Base-by-base conservation (phyloP, 176 grass and related monocot genomes). In the Bromus sterilis region DNA sequence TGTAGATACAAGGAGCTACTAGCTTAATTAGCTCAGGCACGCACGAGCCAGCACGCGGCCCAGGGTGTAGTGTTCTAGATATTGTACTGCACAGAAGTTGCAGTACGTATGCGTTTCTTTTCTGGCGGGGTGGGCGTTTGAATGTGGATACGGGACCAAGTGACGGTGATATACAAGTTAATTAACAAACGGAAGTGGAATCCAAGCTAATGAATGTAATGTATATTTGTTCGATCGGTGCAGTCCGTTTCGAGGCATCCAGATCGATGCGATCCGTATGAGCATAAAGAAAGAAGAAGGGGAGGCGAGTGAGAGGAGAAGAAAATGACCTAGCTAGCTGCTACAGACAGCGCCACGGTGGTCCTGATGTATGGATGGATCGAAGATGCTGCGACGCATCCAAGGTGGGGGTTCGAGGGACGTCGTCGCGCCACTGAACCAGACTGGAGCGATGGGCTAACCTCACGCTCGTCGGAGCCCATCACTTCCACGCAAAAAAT, bases 401-500 rank as follows among this genome's bases (percentile, higher is more conserved):
- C 85, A 76, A 81, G 31, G 31, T n/a, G 9, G 28, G 24, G n/a
- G 42, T n/a, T 1, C 1, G 55, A 53, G 36, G 14, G 36, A 18
- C 10, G 85, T 76, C 58, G 56, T 59, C 44, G 77, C 66, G 49
- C 24, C 30, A 12, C 41, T 48, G 40, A 42, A 4, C 13, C 63
- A 80, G 58, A 66, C 68, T 33, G 43, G 48, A 82, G 39, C 30
- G 20, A 60, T 36, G 46, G 70, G 18, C 46, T 70, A 65, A 4
- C 30, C 40, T 34, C 41, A 1, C 74, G 29, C 82, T 13, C 18
- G 35, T 43, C 64, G 65, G 55, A 87, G 64, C 72, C 41, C 80
- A 51, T 83, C 61, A 55, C 74, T 56, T 87, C 73, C 64, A 56
- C 55, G 73, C 40, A 73, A n/a, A n/a, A n/a, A n/a, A n/a, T n/a